phyloP scores from a whole-genome alignment of 768 basidiomycete genomes.

The Ephemerocybe angulata region DNA sequence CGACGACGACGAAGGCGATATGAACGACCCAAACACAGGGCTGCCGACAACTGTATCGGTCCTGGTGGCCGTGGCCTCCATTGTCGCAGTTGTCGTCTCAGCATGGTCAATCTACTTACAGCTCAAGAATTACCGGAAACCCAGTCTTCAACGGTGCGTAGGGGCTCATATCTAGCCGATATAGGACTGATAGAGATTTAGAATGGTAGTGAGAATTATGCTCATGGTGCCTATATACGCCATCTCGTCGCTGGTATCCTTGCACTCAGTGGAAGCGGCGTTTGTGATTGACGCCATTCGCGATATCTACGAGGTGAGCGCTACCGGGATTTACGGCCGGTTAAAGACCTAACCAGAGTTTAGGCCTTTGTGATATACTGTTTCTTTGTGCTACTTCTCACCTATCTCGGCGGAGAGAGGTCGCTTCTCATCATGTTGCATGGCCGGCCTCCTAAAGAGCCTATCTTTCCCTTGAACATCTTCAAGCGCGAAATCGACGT shows the following conservation, averaged over 20 bases:
- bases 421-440: conserved; percentile 89
- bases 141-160: conserved; percentile 68
- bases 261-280: conserved; percentile 91
- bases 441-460: conserved; percentile 82
- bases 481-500: conserved; percentile 85
- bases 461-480: conserved; percentile 83
- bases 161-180: background rate
- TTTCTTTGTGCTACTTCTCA: conserved; percentile 79
- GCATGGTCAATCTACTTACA: conserved; percentile 75
- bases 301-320: conserved; percentile 89
- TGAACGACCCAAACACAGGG: conserved; percentile 55
- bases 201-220: conserved; percentile 95
- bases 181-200: conserved; percentile 21
- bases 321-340: background rate
- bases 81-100: conserved; percentile 70
- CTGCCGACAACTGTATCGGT: conserved; percentile 54
- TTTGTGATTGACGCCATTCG: conserved; percentile 94
- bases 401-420: conserved; percentile 89
- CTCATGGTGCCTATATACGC: conserved; percentile 95
- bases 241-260: conserved; percentile 84
- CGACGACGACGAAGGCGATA: conserved; percentile 7
- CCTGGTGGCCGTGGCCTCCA: conserved; percentile 58
- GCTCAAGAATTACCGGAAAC: conserved; percentile 83
- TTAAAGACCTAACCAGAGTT: background rate
- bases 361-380: conserved; percentile 95